Evolutionary conservation across 202 grass and related monocot species (phyloP).

Genomic region (Musa balbisiana): DNA sequence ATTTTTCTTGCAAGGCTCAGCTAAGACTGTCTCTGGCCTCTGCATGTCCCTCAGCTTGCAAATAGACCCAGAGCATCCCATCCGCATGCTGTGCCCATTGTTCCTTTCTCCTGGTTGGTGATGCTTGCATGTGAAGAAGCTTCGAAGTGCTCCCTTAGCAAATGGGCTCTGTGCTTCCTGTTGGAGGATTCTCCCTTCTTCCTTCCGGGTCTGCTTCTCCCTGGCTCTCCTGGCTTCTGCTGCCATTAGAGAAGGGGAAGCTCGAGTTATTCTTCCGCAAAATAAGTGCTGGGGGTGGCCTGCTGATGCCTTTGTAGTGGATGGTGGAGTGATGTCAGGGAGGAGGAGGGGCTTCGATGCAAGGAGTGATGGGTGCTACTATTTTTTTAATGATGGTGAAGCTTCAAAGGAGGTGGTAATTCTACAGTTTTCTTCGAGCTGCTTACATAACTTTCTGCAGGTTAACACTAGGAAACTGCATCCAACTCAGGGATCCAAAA

Average conservation of each 20-base stretch:
- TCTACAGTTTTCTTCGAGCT: neutral
- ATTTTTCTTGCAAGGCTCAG: neutral
- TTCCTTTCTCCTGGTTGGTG: neutral
- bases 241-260: conserved; percentile 10
- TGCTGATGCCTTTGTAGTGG: neutral
- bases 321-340: no score
- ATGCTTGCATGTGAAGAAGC: conserved; percentile 16
- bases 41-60: conserved; percentile 21
- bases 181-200: neutral
- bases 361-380: neutral
- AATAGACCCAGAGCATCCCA: conserved; percentile 18
- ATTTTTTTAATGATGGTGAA: neutral
- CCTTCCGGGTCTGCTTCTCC: neutral
- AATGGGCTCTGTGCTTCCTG: neutral
- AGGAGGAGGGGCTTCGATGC: no score
- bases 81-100: neutral
- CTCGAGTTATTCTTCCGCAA: no score
- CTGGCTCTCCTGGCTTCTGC: neutral
- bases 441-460: neutral
- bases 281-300: no score
- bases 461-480: neutral
- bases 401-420: neutral
- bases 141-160: neutral
- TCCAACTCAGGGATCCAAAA: no score
- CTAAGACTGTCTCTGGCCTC: conserved; percentile 3